Percentiles rank a stretch among this genome's conserved stretches.
phyloP scores from a whole-genome alignment of 1,139 yeast genomes.

The Pichiaceae sp. region DNA sequence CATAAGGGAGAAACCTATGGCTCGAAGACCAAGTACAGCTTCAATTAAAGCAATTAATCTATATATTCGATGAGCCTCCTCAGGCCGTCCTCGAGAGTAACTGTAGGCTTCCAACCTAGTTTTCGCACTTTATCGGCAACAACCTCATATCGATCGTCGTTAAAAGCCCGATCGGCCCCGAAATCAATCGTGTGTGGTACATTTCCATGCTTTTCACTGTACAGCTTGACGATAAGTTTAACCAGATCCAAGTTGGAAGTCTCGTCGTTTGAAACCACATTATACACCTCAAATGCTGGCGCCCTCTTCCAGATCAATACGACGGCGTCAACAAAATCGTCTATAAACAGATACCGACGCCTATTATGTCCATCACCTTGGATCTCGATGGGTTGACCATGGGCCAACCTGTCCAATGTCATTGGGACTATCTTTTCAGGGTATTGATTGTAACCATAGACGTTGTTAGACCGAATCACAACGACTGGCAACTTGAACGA shows the following conservation, averaged over 20 bases:
- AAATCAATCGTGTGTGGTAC: background rate
- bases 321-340: constrained; percentile 1
- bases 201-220: background rate
- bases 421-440: constrained; percentile 2
- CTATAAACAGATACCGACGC: constrained; percentile 1
- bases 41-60: background rate
- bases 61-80: background rate
- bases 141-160: constrained; percentile 2
- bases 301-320: background rate
- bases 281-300: background rate
- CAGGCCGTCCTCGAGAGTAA: background rate
- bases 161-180: background rate
- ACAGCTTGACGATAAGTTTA: background rate
- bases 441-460: constrained; percentile 2
- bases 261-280: constrained; percentile 1
- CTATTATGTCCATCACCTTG: constrained; percentile 3
- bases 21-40: background rate
- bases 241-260: background rate
- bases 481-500: background rate
- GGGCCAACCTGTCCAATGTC: background rate
- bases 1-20: constrained; percentile 1
- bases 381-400: background rate
- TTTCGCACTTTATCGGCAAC: background rate
- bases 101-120: background rate
- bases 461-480: constrained; percentile 1